phyloP scores from a whole-genome alignment of 768 basidiomycete genomes.

The Mycena chlorophos region DNA sequence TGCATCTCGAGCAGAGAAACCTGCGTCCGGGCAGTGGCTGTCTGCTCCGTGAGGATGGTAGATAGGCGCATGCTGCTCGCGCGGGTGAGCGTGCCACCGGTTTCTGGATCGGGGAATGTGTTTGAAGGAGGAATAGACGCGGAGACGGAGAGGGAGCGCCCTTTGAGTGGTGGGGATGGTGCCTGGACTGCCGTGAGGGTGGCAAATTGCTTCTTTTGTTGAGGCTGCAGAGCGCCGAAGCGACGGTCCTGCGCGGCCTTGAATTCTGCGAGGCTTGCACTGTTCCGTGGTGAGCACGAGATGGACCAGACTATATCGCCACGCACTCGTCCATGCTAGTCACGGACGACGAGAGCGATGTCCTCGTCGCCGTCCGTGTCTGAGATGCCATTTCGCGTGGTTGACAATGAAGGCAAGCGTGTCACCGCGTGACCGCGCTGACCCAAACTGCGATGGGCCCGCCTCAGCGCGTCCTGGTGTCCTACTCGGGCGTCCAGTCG shows the following conservation, averaged over 20 bases:
- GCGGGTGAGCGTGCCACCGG: not conserved
- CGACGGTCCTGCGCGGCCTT: constrained; percentile 10
- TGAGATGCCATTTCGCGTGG: not conserved
- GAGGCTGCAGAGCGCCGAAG: not conserved
- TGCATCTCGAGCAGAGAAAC: constrained; percentile 9
- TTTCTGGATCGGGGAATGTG: not conserved
- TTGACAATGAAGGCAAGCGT: too few species aligned
- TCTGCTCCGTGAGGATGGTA: not conserved
- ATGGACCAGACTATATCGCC: not conserved
- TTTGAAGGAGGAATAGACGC: not conserved
- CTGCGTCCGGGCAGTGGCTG: constrained; percentile 9
- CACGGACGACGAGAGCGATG: constrained; percentile 7
- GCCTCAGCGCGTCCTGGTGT: constrained; percentile 58
- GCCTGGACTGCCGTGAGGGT: not conserved
- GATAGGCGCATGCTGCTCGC: not conserved
- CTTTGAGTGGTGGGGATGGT: not conserved
- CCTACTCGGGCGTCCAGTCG: constrained; percentile 63
- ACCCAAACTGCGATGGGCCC: constrained; percentile 16
- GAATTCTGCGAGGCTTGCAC: constrained; percentile 1
- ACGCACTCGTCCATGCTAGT: constrained; percentile 21
- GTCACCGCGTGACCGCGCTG: too few species aligned
- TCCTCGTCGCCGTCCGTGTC: not conserved
- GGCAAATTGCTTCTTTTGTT: constrained; percentile 2
- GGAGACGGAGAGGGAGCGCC: not conserved
- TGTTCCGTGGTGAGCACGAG: not conserved